phyloP scores from a whole-genome alignment of 345 rosid genomes.

The Lepidium didymum region DNA sequence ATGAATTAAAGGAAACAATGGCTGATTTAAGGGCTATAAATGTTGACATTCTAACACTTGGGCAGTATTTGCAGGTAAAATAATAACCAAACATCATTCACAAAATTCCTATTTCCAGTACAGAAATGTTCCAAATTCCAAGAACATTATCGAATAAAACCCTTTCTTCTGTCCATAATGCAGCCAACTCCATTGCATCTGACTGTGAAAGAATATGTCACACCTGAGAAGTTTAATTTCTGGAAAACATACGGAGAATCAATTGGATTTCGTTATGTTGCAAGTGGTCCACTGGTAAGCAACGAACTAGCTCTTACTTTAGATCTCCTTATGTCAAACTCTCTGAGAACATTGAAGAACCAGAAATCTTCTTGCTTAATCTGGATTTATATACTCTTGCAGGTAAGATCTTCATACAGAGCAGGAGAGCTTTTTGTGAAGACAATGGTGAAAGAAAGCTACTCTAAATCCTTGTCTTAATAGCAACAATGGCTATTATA shows the following conservation, averaged over 20 bases:
- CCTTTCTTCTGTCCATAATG: slow-evolving; percentile 19
- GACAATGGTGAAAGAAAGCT: slow-evolving; percentile 82
- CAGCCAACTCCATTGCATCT: slow-evolving; percentile 95
- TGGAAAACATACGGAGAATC: slow-evolving; percentile 98
- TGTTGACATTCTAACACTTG: slow-evolving; percentile 91
- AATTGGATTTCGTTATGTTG: slow-evolving; percentile 88
- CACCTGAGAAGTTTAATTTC: slow-evolving; percentile 85
- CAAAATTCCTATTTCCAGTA: background rate
- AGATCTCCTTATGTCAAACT: background rate
- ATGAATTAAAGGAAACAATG: slow-evolving; percentile 78
- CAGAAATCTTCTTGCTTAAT: slow-evolving; percentile 1
- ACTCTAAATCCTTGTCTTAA: slow-evolving; percentile 3
- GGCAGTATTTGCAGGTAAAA: slow-evolving; percentile 91
- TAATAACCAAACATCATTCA: background rate
- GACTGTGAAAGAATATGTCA: slow-evolving; percentile 91
- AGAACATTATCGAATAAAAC: background rate
- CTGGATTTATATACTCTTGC: slow-evolving; percentile 12
- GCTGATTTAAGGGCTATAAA: slow-evolving; percentile 84
- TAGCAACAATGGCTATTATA: background rate
- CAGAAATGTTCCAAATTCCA: background rate
- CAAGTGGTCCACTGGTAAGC: slow-evolving; percentile 93
- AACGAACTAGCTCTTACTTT: background rate
- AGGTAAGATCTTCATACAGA: slow-evolving; percentile 94
- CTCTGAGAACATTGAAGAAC: background rate
- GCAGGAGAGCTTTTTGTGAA: slow-evolving; percentile 93